phyloP scores from a whole-genome alignment of 108 stramenopile genomes.

The Skeletonema tropicum region DNA sequence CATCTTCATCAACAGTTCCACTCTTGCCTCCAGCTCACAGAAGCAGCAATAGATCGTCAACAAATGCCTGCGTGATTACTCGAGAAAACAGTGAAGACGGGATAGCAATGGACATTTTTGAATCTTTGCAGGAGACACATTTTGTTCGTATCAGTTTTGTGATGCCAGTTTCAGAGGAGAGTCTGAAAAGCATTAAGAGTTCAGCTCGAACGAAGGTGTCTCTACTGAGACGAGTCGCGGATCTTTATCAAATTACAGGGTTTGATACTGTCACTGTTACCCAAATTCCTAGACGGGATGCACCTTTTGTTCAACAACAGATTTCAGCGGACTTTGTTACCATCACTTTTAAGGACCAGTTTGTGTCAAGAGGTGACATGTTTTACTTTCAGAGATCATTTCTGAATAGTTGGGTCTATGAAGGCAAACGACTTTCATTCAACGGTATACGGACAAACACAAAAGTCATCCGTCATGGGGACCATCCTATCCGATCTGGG shows the following conservation, averaged over 20 bases:
- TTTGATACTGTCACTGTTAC: conserved; percentile 88
- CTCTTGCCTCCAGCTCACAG: conserved; percentile 12
- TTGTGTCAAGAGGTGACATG: conserved; percentile 86
- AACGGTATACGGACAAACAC: conserved; percentile 71
- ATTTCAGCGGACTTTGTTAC: conserved; percentile 87
- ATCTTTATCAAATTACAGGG: conserved; percentile 77
- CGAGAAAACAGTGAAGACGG: conserved; percentile 6
- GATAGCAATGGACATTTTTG: conserved; percentile 32
- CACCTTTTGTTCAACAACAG: conserved; percentile 55
- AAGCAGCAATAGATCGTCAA: conserved; percentile 3
- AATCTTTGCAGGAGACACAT: conserved; percentile 63
- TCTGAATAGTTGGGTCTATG: conserved; percentile 80
- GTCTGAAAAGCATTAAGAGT: conserved; percentile 75
- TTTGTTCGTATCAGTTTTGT: conserved; percentile 73
- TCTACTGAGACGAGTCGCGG: conserved; percentile 77
- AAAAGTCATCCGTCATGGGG: conserved; percentile 75
- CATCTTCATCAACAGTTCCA: conserved; percentile 5
- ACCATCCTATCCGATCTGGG: conserved; percentile 64
- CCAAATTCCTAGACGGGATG: conserved; percentile 59
- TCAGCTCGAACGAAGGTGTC: conserved; percentile 81
- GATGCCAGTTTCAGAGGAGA: conserved; percentile 74
- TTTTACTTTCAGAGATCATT: conserved; percentile 74
- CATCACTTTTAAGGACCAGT: conserved; percentile 91
- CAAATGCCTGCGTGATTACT: conserved; percentile 1
- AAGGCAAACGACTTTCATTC: conserved; percentile 72